Percentiles rank a stretch among this genome's conserved stretches.
phyloP scores from a whole-genome alignment of 345 rosid species.

The Lumnitzera racemosa region DNA sequence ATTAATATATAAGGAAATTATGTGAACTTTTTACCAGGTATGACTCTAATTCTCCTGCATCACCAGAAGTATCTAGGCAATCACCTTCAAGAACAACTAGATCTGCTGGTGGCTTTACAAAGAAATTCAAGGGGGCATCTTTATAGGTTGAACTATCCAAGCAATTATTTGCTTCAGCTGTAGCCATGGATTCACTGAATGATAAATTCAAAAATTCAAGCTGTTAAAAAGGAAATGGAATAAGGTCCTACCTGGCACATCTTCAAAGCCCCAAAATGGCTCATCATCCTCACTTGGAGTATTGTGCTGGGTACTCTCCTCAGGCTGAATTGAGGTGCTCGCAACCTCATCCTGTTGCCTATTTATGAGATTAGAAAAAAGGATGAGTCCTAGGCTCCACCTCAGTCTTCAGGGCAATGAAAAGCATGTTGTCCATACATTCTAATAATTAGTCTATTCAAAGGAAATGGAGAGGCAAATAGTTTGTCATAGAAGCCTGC shows the following conservation, averaged over 20 bases:
- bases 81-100: conserved; percentile 94
- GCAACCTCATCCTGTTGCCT: conserved; percentile 63
- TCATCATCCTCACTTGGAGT: conserved; percentile 55
- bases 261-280: conserved; percentile 68
- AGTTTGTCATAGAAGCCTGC: no score
- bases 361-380: conserved; percentile 7
- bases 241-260: conserved; percentile 54
- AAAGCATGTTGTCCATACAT: no score
- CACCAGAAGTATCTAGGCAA: conserved; percentile 69
- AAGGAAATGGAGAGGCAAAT: no score
- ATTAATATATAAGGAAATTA: no score
- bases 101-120: conserved; percentile 90
- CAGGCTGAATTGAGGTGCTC: conserved; percentile 29
- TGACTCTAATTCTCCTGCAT: conserved; percentile 77
- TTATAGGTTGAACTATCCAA: conserved; percentile 54
- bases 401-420: no score
- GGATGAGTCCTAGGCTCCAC: neutral
- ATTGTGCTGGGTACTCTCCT: conserved; percentile 27
- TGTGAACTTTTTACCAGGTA: conserved; percentile 63
- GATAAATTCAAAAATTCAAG: neutral
- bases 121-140: conserved; percentile 44
- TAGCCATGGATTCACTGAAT: conserved; percentile 4
- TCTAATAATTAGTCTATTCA: no score
- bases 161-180: conserved; percentile 74
- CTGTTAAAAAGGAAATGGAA: neutral